These are phyloP conservation scores for Lactifluus piperatus DNA, from an alignment of 768 basidiomycete species.

Conservation along the genomic window DNA sequence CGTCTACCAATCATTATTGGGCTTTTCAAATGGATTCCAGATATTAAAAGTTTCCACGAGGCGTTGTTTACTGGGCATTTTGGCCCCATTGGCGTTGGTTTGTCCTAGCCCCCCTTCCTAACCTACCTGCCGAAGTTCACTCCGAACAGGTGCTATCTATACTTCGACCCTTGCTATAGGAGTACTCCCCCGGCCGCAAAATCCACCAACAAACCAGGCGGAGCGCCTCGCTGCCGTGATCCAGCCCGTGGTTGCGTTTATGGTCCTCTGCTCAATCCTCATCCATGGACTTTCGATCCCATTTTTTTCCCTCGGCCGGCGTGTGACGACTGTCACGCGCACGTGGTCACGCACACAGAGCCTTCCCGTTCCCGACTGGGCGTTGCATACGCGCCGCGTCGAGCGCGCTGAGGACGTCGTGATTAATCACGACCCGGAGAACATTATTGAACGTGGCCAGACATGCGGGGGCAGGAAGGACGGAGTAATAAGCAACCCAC, in stretches of 20 bases:
- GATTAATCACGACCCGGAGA: slow-evolving; percentile 66
- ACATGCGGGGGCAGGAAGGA: slow-evolving; percentile 23
- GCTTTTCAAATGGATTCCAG: slow-evolving; percentile 89
- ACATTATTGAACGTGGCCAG: slow-evolving; percentile 44
- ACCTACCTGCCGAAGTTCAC: not conserved
- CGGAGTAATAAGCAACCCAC: not conserved
- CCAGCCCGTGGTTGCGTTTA: slow-evolving; percentile 89
- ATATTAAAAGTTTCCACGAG: slow-evolving; percentile 90
- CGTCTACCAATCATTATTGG: slow-evolving; percentile 79
- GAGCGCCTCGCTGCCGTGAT: slow-evolving; percentile 66
- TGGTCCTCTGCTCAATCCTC: slow-evolving; percentile 87
- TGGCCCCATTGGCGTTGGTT: slow-evolving; percentile 77
- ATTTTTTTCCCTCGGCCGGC: slow-evolving; percentile 83
- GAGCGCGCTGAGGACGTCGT: slow-evolving; percentile 67
- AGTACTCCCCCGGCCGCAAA: slow-evolving; percentile 40
- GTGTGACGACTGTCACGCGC: slow-evolving; percentile 84
- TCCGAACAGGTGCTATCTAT: slow-evolving; percentile 71
- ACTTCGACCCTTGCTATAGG: slow-evolving; percentile 76
- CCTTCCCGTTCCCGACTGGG: slow-evolving; percentile 79
- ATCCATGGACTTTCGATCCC: slow-evolving; percentile 91
- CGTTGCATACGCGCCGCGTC: slow-evolving; percentile 65
- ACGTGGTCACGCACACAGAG: slow-evolving; percentile 75
- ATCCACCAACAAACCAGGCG: slow-evolving; percentile 46
- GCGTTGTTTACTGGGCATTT: slow-evolving; percentile 95
- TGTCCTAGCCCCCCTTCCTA: slow-evolving; percentile 17